Evolutionary conservation across 768 basidiomycete genomes (phyloP).

Genomic region (Rhodotorula paludigena): DNA sequence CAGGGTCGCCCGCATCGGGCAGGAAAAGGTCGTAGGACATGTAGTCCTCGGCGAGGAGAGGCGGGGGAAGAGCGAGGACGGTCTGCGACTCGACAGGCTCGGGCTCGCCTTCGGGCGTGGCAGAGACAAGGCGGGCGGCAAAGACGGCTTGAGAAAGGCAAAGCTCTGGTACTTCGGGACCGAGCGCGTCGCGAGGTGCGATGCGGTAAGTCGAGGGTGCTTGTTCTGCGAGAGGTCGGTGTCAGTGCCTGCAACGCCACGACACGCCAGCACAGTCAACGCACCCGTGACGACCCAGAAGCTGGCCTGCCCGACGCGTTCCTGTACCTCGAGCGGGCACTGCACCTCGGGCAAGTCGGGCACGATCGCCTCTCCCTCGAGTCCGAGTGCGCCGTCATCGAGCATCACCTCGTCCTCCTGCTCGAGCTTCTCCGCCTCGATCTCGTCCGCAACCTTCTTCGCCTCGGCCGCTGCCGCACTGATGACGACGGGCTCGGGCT

Average conservation of each 20-base stretch:
- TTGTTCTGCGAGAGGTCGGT: background rate
- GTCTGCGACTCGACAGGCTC: background rate
- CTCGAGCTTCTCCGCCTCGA: too few relatives aligned
- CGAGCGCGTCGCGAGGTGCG: background rate
- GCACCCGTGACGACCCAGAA: too few relatives aligned
- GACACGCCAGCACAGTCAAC: too few relatives aligned
- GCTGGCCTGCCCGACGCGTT: background rate
- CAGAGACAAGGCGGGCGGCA: slow-evolving; percentile 22
- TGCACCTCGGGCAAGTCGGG: too few relatives aligned
- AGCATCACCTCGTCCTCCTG: too few relatives aligned
- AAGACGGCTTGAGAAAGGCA: slow-evolving; percentile 36
- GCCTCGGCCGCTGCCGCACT: too few relatives aligned
- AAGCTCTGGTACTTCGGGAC: background rate
- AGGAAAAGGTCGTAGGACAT: slow-evolving; percentile 4
- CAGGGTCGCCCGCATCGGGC: background rate
- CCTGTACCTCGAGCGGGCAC: background rate
- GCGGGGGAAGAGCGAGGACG: slow-evolving; percentile 7
- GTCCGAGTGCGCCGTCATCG: too few relatives aligned
- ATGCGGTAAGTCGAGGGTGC: background rate
- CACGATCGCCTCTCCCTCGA: too few relatives aligned
- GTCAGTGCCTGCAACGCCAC: background rate
- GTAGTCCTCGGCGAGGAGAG: background rate
- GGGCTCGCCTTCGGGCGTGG: background rate
- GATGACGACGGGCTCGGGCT: too few relatives aligned
- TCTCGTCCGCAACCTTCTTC: too few relatives aligned